Conservation (phyloP, 805 yeast genomes). For the Teunomyces lycoperdinae region DNA sequence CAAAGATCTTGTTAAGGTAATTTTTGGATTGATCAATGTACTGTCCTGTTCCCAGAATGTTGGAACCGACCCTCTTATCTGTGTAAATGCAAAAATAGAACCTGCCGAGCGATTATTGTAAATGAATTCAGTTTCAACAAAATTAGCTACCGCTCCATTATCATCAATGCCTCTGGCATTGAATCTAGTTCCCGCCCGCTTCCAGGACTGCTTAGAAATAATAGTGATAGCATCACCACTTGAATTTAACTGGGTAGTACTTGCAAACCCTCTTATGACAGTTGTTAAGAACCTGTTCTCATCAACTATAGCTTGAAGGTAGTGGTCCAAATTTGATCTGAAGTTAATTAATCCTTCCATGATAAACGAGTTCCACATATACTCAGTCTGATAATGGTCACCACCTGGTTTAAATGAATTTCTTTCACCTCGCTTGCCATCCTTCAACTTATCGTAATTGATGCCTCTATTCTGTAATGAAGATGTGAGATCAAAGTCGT, state of each 20-base stretch:
- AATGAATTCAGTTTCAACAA: slow-evolving; percentile 69
- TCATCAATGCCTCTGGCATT: slow-evolving; percentile 93
- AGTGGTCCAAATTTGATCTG: slow-evolving; percentile 64
- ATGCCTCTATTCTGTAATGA: slow-evolving; percentile 75
- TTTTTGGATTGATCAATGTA: slow-evolving; percentile 85
- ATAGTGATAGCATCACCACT: slow-evolving; percentile 59
- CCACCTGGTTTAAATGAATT: slow-evolving; percentile 2
- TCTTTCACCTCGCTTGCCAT: not conserved
- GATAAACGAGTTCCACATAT: slow-evolving; percentile 96
- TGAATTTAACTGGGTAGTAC: slow-evolving; percentile 51
- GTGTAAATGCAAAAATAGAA: slow-evolving; percentile 71
- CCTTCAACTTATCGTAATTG: slow-evolving; percentile 20
- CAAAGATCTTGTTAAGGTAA: slow-evolving; percentile 78
- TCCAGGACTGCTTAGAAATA: slow-evolving; percentile 94
- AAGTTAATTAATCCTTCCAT: slow-evolving; percentile 77
- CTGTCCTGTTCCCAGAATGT: slow-evolving; percentile 98
- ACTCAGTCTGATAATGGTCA: slow-evolving; percentile 67
- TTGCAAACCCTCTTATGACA: slow-evolving; percentile 93
- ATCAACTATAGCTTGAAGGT: slow-evolving; percentile 61
- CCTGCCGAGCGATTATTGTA: slow-evolving; percentile 44
- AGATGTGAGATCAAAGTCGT: slow-evolving; percentile 91
- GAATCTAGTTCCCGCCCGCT: slow-evolving; percentile 94
- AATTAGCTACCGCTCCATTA: slow-evolving; percentile 55
- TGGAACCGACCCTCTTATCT: slow-evolving; percentile 95
- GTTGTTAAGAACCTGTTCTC: slow-evolving; percentile 81